Conservation (phyloP, 176 grass and related monocot species). For the Carex parvula region DNA sequence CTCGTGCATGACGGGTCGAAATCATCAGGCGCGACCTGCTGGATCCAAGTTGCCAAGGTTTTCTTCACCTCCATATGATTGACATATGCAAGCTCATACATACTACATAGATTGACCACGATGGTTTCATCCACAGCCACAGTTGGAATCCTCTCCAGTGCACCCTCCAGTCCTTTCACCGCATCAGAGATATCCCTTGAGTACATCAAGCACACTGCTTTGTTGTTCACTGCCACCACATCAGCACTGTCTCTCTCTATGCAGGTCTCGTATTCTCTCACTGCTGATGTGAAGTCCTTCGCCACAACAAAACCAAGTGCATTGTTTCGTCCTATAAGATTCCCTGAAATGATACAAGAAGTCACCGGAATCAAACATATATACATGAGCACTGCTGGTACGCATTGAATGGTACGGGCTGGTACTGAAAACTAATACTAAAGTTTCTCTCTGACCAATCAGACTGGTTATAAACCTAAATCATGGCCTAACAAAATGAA, state of each 20-base stretch:
- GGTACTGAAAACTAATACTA: background rate
- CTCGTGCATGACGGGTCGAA: slow-evolving; percentile 85
- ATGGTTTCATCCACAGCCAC: slow-evolving; percentile 72
- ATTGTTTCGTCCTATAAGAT: slow-evolving; percentile 63
- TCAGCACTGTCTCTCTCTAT: slow-evolving; percentile 64
- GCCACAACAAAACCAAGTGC: slow-evolving; percentile 66
- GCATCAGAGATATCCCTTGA: slow-evolving; percentile 78
- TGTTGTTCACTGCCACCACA: slow-evolving; percentile 82
- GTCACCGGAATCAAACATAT: background rate
- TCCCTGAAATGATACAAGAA: slow-evolving; percentile 30
- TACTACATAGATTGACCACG: slow-evolving; percentile 86
- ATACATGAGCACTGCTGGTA: background rate
- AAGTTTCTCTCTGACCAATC: background rate
- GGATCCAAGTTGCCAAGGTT: slow-evolving; percentile 63
- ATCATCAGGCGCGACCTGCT: slow-evolving; percentile 74
- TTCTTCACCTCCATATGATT: slow-evolving; percentile 70
- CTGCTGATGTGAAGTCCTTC: slow-evolving; percentile 75
- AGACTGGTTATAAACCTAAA: background rate
- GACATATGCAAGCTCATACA: slow-evolving; percentile 90
- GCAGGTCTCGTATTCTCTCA: slow-evolving; percentile 89
- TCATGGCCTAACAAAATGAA: background rate
- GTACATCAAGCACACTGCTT: slow-evolving; percentile 95
- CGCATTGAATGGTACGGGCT: background rate
- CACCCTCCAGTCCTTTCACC: slow-evolving; percentile 83
- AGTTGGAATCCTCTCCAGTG: slow-evolving; percentile 70